A percentile compares a stretch with the other conserved stretches of the same genome.
phyloP scores from a whole-genome alignment of 768 basidiomycete genomes.

The Suillus occidentalis region DNA sequence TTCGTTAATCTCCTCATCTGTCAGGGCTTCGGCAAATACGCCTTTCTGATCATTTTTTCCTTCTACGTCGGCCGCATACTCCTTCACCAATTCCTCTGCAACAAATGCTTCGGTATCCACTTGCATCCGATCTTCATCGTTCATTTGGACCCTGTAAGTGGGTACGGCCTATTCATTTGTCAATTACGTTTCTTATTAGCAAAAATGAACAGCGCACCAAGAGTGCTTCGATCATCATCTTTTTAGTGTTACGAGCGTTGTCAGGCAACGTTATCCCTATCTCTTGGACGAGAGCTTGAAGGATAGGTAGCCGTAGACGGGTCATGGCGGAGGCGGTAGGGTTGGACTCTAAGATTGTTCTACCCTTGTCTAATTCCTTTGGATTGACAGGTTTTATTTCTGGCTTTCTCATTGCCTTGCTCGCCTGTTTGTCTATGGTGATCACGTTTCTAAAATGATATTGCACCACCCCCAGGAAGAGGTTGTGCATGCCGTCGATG shows the following conservation, averaged over 20 bases:
- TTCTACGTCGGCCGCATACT: not conserved
- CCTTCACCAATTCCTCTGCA: not conserved
- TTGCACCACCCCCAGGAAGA: too few species aligned
- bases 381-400: not conserved
- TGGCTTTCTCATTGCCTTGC: not conserved
- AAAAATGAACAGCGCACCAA: not conserved
- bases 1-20: not conserved
- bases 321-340: not conserved
- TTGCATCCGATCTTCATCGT: too few species aligned
- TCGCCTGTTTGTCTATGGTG: conserved; percentile 13
- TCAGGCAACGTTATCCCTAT: not conserved
- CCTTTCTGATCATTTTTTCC: not conserved
- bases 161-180: not conserved
- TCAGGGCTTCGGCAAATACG: not conserved
- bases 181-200: not conserved
- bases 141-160: not conserved
- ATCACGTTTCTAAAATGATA: conserved; percentile 13
- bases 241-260: not conserved
- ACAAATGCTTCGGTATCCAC: not conserved
- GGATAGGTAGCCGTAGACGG: not conserved
- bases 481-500: too few species aligned
- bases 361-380: conserved; percentile 6
- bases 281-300: not conserved
- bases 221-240: not conserved
- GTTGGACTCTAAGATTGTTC: not conserved